These are phyloP conservation scores for Trypanosoma rangeli DNA, from an alignment of 208 protist species.

Conservation along the genomic window DNA sequence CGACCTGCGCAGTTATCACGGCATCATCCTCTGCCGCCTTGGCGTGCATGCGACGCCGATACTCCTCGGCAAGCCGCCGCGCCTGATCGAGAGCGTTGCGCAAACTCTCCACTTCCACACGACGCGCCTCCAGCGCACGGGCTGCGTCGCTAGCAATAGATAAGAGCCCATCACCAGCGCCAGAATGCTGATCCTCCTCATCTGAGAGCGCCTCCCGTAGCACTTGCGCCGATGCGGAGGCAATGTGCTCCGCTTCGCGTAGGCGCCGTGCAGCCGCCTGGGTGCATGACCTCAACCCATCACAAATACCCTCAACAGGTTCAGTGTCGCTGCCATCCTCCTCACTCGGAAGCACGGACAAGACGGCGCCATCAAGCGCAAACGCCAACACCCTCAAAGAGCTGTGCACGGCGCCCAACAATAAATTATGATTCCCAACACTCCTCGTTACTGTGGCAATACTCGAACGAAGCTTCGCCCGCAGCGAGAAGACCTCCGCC, in stretches of 20 bases:
- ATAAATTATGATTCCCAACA: constrained; percentile 2
- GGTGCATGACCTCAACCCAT: constrained; percentile 1
- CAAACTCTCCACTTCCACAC: constrained; percentile 7
- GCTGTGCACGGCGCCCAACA: constrained; percentile 7
- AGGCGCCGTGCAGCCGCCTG: constrained; percentile 2
- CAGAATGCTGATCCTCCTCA: not conserved
- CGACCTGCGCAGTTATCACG: not conserved
- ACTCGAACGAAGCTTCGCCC: constrained; percentile 4
- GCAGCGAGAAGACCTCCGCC: constrained; percentile 18
- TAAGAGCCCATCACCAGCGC: not conserved
- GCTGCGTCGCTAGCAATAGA: constrained; percentile 2
- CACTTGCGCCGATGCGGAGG: not conserved
- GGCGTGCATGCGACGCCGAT: not conserved
- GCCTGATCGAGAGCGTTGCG: constrained; percentile 14
- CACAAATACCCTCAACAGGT: not conserved
- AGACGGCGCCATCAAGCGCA: not conserved
- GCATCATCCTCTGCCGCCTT: not conserved
- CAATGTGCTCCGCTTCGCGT: constrained; percentile 24
- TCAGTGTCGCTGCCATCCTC: not conserved
- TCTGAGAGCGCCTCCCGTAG: constrained; percentile 13
- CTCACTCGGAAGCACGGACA: not conserved
- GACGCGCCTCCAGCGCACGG: constrained; percentile 2
- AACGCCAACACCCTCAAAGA: not conserved
- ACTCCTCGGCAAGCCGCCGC: constrained; percentile 7
- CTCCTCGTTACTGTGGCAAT: not conserved